A percentile compares a stretch with the other conserved stretches of the same genome.
Evolutionary conservation across 176 grass and related monocot species (phyloP).

Genomic region (Paspalum vaginatum): DNA sequence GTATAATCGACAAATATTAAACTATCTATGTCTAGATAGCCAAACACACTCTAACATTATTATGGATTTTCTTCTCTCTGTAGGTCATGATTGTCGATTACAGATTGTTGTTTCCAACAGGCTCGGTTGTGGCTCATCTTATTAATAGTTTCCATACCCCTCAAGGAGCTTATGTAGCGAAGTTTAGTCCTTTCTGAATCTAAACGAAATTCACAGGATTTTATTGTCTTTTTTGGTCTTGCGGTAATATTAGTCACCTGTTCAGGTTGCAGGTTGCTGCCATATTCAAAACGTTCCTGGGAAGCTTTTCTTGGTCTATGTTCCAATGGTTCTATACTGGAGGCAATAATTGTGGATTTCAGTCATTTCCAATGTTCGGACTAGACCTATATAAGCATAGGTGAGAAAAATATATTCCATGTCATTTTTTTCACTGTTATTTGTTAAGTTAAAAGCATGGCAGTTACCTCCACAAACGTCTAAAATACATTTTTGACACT

Average conservation of each 20-base stretch:
- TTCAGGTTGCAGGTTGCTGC: conserved; percentile 53
- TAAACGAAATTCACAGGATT: not conserved
- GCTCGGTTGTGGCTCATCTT: conserved; percentile 61
- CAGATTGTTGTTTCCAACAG: conserved; percentile 65
- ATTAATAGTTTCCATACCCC: conserved; percentile 79
- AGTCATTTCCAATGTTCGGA: conserved; percentile 64
- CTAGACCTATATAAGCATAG: conserved; percentile 56
- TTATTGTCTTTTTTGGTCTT: not conserved
- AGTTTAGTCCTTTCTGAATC: not conserved
- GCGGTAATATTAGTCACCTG: not conserved
- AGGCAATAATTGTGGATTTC: conserved; percentile 57
- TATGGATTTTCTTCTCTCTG: not conserved
- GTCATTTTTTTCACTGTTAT: too few species aligned
- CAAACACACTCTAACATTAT: too few species aligned
- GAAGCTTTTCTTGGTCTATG: conserved; percentile 65
- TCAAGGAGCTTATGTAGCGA: conserved; percentile 53
- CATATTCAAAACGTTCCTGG: conserved; percentile 60
- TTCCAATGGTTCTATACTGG: conserved; percentile 71
- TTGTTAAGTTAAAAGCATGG: too few species aligned
- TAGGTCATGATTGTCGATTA: conserved; percentile 76
- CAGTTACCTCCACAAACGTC: too few species aligned
- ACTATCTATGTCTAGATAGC: too few species aligned
- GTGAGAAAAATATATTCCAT: conserved; percentile 34
- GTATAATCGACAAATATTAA: too few species aligned
- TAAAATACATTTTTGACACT: too few species aligned